Evolutionary conservation across 129 eudicot species (phyloP).

Genomic region (Tagetes patula): DNA sequence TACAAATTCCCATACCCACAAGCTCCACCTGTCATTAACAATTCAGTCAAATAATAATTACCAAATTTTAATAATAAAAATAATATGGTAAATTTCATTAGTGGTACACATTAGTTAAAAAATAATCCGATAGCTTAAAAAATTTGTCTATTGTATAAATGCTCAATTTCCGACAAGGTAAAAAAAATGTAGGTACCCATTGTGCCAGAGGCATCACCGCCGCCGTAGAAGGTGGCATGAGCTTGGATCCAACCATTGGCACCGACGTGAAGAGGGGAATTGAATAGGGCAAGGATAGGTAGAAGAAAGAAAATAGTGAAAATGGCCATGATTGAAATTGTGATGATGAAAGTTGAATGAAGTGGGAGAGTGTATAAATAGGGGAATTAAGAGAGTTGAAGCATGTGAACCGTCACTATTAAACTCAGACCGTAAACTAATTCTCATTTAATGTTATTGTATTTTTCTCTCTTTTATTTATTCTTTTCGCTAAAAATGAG

Average conservation of each 20-base stretch:
- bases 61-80: background rate
- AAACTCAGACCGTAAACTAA: background rate
- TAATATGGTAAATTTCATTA: background rate
- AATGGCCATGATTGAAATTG: conserved; percentile 22
- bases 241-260: conserved; percentile 62
- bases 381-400: conserved; percentile 17
- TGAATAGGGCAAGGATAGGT: conserved; percentile 16
- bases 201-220: conserved; percentile 93
- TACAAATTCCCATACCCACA: conserved; percentile 91
- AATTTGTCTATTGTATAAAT: too few relatives aligned
- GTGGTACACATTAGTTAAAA: too few relatives aligned
- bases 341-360: background rate
- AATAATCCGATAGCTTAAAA: too few relatives aligned
- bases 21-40: conserved; percentile 60
- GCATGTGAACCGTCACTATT: conserved; percentile 25
- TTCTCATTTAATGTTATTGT: too few relatives aligned
- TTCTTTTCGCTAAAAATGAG: too few relatives aligned
- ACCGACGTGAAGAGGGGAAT: conserved; percentile 42
- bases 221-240: conserved; percentile 96
- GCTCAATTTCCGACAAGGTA: background rate
- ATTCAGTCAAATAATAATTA: background rate
- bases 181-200: conserved; percentile 64
- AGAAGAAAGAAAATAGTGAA: conserved; percentile 40
- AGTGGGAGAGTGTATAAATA: conserved; percentile 37
- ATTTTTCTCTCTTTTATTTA: too few relatives aligned